These are phyloP conservation scores for Fusarium anguioides DNA, from an alignment of 2,329 filamentous ascomycete genomes.

Conservation along the genomic window DNA sequence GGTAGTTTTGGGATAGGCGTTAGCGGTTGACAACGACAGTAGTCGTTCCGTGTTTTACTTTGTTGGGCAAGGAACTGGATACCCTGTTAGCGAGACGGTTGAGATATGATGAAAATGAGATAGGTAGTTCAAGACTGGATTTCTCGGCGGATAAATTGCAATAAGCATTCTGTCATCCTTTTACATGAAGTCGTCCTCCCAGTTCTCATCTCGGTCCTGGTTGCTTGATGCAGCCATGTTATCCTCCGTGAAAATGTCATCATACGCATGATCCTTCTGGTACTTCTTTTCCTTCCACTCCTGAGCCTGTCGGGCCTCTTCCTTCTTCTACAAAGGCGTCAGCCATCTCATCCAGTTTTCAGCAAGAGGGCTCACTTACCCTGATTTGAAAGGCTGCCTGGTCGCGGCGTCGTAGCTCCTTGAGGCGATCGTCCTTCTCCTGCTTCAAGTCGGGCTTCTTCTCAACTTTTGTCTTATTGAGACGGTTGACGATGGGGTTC, in stretches of 20 bases:
- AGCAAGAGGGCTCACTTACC: conserved; percentile 56
- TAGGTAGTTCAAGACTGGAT: background rate
- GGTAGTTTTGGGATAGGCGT: conserved; percentile 48
- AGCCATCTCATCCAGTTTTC: background rate
- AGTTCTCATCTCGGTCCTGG: conserved; percentile 80
- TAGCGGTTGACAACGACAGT: conserved; percentile 35
- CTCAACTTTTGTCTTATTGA: conserved; percentile 96
- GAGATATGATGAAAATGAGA: background rate
- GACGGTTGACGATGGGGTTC: conserved; percentile 93
- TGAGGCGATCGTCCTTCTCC: conserved; percentile 82
- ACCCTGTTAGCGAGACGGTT: conserved; percentile 25
- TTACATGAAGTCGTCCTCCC: conserved; percentile 95
- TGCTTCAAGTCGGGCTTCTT: conserved; percentile 84
- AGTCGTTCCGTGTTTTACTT: background rate
- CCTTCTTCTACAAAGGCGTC: conserved; percentile 69
- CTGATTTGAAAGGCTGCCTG: conserved; percentile 69
- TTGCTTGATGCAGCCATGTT: conserved; percentile 83
- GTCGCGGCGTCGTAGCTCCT: conserved; percentile 78
- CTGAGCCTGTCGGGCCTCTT: conserved; percentile 77
- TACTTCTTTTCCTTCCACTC: conserved; percentile 91
- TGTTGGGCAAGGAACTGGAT: conserved; percentile 17
- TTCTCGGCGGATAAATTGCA: background rate
- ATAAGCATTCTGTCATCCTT: background rate
- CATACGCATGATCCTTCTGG: conserved; percentile 98
- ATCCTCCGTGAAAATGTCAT: conserved; percentile 88